Conservation (phyloP, 2,329 filamentous ascomycete genomes). For the Plectosphaerella sp. region DNA sequence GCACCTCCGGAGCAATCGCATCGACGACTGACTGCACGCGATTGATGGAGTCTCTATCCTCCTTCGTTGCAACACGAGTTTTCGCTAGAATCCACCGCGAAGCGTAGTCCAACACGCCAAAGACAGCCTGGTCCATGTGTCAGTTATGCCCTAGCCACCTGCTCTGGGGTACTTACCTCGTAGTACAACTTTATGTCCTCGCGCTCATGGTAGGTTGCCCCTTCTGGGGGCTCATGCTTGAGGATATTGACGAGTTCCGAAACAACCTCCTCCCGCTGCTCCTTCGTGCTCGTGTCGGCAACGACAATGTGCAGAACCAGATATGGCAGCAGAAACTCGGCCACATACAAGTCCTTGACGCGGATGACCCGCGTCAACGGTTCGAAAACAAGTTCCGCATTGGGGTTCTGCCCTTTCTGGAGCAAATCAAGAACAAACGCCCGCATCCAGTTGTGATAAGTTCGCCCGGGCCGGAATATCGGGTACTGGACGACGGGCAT, state of each 20-base stretch:
- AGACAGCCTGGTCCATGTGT: constrained; percentile 63
- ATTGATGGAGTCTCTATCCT: constrained; percentile 43
- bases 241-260: constrained; percentile 72
- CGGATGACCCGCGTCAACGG: constrained; percentile 78
- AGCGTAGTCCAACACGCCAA: constrained; percentile 85
- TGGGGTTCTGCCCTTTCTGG: constrained; percentile 68
- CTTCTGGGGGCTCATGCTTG: constrained; percentile 48
- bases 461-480: constrained; percentile 64
- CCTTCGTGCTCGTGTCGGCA: constrained; percentile 55
- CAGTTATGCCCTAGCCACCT: constrained; percentile 1
- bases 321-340: constrained; percentile 86
- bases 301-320: constrained; percentile 78
- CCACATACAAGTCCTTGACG: constrained; percentile 79
- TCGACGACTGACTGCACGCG: constrained; percentile 48
- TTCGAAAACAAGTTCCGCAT: constrained; percentile 73
- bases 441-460: constrained; percentile 78
- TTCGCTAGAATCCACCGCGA: constrained; percentile 86
- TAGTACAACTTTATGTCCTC: constrained; percentile 82
- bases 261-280: constrained; percentile 62
- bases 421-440: constrained; percentile 78
- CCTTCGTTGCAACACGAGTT: constrained; percentile 28
- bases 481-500: constrained; percentile 64
- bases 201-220: constrained; percentile 54
- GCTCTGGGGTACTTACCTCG: constrained; percentile 55
- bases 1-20: constrained; percentile 68